These are phyloP conservation scores for Colletotrichum eleusines DNA, from an alignment of 2,329 filamentous ascomycete genomes.

Conservation along the genomic window DNA sequence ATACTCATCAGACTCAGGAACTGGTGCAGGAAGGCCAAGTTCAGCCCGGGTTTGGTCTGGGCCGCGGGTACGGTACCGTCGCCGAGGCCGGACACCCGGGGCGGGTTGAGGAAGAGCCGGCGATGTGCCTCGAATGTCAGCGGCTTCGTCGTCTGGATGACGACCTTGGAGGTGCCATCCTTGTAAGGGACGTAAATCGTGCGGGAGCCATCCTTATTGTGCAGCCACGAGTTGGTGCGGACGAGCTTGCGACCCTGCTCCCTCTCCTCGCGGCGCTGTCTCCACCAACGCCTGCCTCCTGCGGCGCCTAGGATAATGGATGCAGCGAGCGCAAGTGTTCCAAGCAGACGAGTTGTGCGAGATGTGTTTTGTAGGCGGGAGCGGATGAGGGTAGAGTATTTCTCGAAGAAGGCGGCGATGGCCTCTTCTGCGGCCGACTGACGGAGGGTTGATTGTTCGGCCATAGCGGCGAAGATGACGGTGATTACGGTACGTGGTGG, in stretches of 20 bases:
- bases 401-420: constrained; percentile 72
- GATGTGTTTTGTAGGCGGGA: constrained; percentile 73
- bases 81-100: constrained; percentile 81
- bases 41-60: constrained; percentile 93
- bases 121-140: constrained; percentile 97
- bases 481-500: background rate
- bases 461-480: constrained; percentile 72
- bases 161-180: constrained; percentile 88
- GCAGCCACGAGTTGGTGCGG: constrained; percentile 90
- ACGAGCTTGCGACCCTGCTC: constrained; percentile 86
- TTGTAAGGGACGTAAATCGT: constrained; percentile 97
- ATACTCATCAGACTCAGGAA: constrained; percentile 97
- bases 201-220: constrained; percentile 93
- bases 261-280: constrained; percentile 77
- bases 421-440: constrained; percentile 74
- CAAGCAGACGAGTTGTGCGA: constrained; percentile 78
- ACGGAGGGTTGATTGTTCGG: constrained; percentile 82
- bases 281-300: constrained; percentile 84
- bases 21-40: constrained; percentile 95
- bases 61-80: constrained; percentile 84
- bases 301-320: constrained; percentile 85
- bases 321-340: constrained; percentile 79
- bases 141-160: constrained; percentile 88
- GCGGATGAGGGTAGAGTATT: constrained; percentile 66
- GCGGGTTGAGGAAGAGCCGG: constrained; percentile 91